Base-by-base conservation (phyloP, 495 filamentous ascomycete genomes). In the Massariosphaeria phaeospora region DNA sequence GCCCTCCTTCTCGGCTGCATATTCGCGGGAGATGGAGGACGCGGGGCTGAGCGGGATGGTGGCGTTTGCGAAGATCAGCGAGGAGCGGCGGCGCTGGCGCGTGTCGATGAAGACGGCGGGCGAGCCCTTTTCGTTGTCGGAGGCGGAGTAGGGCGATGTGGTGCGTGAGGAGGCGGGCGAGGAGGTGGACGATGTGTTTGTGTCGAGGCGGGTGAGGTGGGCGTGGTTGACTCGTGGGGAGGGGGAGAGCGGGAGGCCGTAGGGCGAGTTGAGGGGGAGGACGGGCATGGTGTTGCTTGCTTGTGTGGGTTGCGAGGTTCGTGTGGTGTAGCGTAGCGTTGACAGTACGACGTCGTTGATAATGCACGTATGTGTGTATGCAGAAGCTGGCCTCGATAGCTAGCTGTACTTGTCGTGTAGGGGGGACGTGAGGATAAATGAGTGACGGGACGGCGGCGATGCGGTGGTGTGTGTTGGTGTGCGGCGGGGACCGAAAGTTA, bases 11-110 rank as follows among this genome's bases (percentile, higher is more conserved):
- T 36, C 11, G 1, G 18, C 3, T 9, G 10, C 24, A 8, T 24
- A 13, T 31, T 15, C 31, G 29, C n/a, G 18, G 20, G 31, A 17
- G 7, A 30, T 35, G 1, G 56, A 54, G 1, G 41, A 48, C 21
- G 27, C 11, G 11, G 56, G 56, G 35, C 42, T 48, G 21, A 59
- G 56, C 7, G 56, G 56, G n/a, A 59, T 59, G 17, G 43, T 54
- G 2, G 56, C 56, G 23, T 59, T 54, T 26, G 29, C 50, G 50
- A 59, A 59, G 17, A 59, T 53, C 21, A 48, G 31, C 9, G 48
- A 48, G 21, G 42, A 34, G 26, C 18, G 49, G 29, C 26, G 31
- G 26, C 46, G 55, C 4, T 42, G 8, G 23, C 54, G 34, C 21
- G 23, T 49, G 46, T 57, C 54, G 36, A 50, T 45, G 45, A 57